phyloP scores from a whole-genome alignment of 1,284 basidiomycete genomes.

The Melanopsichium pennsylvanicum region DNA sequence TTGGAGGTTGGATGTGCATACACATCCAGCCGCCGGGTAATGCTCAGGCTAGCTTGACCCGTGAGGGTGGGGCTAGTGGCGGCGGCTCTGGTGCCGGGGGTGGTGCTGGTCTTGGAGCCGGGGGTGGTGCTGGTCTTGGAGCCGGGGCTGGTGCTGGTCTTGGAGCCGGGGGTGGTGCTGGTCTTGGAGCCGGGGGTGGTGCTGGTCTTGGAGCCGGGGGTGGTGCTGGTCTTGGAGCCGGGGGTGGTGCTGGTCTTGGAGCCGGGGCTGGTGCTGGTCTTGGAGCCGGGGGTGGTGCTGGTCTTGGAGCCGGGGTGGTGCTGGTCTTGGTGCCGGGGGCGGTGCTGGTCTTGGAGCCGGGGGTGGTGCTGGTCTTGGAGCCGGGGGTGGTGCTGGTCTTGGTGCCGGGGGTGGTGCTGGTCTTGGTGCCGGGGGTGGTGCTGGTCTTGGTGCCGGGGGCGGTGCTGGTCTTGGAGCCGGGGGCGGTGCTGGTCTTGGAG shows the following conservation, averaged over 20 bases:
- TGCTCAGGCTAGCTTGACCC: neutral
- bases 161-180: neutral
- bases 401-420: neutral
- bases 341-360: neutral
- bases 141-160: neutral
- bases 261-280: neutral
- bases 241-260: neutral
- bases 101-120: conserved; percentile 4
- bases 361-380: neutral
- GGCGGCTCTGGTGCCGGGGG: neutral
- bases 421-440: neutral
- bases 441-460: conserved; percentile 1
- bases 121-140: neutral
- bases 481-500: neutral
- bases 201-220: neutral
- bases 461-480: conserved; percentile 3
- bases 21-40: conserved; percentile 12
- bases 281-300: conserved; percentile 2
- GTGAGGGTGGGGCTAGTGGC: neutral
- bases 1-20: conserved; percentile 28
- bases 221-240: conserved; percentile 5
- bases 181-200: neutral
- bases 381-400: neutral
- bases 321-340: neutral
- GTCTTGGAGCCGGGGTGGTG: neutral